phyloP scores from a whole-genome alignment of 2,329 filamentous ascomycete species.

The Curvularia eragrostidis region DNA sequence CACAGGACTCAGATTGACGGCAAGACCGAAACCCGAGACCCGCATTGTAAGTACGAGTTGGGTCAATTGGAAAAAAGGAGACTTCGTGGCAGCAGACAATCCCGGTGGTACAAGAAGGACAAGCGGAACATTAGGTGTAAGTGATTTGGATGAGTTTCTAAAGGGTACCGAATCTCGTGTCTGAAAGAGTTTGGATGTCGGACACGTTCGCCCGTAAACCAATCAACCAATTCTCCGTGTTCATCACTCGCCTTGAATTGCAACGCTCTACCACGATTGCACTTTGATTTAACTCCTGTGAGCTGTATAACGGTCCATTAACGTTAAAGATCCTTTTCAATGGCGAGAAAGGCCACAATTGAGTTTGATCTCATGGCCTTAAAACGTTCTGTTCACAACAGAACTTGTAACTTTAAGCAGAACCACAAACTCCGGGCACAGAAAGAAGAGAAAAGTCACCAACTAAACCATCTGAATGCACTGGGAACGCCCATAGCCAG shows the following conservation, averaged over 20 bases:
- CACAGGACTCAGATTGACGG: slow-evolving; percentile 24
- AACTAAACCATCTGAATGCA: slow-evolving; percentile 18
- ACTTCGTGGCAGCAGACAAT: not conserved
- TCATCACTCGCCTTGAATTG: not conserved
- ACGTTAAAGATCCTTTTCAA: not conserved
- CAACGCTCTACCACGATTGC: not conserved
- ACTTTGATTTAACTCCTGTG: not conserved
- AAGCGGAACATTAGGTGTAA: slow-evolving; percentile 3
- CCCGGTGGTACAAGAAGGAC: slow-evolving; percentile 3
- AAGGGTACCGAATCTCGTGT: not conserved
- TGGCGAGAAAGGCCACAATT: not conserved
- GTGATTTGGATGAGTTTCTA: slow-evolving; percentile 15
- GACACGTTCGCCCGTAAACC: not conserved
- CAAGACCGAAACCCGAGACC: slow-evolving; percentile 23
- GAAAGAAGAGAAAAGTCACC: slow-evolving; percentile 4
- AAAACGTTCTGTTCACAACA: not conserved
- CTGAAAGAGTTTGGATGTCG: not conserved
- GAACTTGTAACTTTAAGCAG: not conserved
- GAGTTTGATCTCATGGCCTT: not conserved
- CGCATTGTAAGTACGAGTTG: slow-evolving; percentile 35
- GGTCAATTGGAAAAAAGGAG: slow-evolving; percentile 32
- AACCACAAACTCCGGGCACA: not conserved
- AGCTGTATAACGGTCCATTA: not conserved
- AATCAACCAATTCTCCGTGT: not conserved
- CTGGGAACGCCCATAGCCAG: slow-evolving; percentile 23